Base-by-base conservation (phyloP, 495 filamentous ascomycete genomes). In the Podospora pseudoanserina region DNA sequence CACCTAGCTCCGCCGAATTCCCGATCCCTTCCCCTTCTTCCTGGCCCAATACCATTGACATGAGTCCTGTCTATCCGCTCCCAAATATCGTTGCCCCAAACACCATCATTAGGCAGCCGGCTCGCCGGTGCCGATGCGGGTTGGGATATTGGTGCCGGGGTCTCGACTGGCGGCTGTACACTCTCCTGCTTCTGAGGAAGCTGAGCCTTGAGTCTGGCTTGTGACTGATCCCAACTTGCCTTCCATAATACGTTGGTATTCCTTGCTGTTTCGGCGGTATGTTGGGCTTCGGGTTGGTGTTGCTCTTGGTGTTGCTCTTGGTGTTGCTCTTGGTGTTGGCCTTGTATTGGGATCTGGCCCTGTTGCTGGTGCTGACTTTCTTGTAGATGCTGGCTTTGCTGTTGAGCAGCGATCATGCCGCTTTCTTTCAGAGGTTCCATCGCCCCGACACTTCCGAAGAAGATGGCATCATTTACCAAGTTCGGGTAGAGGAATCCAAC, bases 401-500 rank as follows among this genome's bases (percentile, higher is more conserved):
- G 55, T 20, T 49, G 28, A 49, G 30, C 5, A 49, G 19, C 5
- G 9, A 62, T 5, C 5, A n/a, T 16, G 32, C 30, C 7, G 18
- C 18, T 1, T 15, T 15, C 39, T 3, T 49, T 49, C 54, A 9
- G 4, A 62, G 57, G 56, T 11, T 49, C 70, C 58, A 71, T 15
- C 53, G 54, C 4, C 2, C 67, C 64, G 1, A 7, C 6, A n/a
- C 32, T n/a, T 0, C 15, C 56, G 20, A 70, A 69, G 5, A 20
- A 44, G 27, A 64, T 20, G 23, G 32, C 64, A 56, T 70, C 71
- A 4, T 16, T 54, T 5, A 63, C 66, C 16, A 70, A 34, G 58
- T 67, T 60, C 9, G 23, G 53, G 20, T 66, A 68, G 26, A 66
- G 9, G n/a, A 7, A 39, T 13, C 2, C 1, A 16, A 57, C 62